phyloP scores from a whole-genome alignment of 441 rosid genomes.

The Rhodomyrtus psidioides region DNA sequence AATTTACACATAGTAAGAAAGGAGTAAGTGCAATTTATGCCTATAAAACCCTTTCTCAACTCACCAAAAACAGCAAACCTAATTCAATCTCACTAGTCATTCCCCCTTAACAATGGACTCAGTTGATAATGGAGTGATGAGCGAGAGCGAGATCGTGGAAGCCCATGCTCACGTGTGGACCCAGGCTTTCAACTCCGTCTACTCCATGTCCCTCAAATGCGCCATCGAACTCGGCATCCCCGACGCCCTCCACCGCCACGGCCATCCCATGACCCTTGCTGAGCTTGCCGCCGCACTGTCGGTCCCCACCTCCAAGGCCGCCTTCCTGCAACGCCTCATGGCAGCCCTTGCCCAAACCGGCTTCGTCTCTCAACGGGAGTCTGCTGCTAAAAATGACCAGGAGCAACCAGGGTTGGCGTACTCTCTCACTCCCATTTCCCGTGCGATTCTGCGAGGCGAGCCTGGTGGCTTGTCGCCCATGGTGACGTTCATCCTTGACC shows the following conservation, averaged over 20 bases:
- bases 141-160: background rate
- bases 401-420: background rate
- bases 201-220: conserved; percentile 12
- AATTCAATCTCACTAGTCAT: background rate
- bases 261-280: background rate
- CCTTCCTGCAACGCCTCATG: conserved; percentile 18
- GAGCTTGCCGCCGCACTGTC: background rate
- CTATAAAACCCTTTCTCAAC: background rate
- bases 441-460: conserved; percentile 2
- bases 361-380: conserved; percentile 6
- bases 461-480: conserved; percentile 1
- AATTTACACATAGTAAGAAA: background rate
- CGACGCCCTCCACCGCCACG: conserved; percentile 5
- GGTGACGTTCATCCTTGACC: background rate
- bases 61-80: background rate
- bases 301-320: conserved; percentile 3
- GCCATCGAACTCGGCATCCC: conserved; percentile 9
- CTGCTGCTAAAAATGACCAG: background rate
- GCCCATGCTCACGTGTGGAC: conserved; percentile 8
- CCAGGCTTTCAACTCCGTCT: background rate
- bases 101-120: background rate
- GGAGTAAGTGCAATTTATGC: background rate
- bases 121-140: background rate
- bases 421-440: conserved; percentile 7
- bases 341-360: conserved; percentile 16